Evolutionary conservation across 2,329 filamentous ascomycete species (phyloP).

Genomic region (Chaetomiaceae sp.): DNA sequence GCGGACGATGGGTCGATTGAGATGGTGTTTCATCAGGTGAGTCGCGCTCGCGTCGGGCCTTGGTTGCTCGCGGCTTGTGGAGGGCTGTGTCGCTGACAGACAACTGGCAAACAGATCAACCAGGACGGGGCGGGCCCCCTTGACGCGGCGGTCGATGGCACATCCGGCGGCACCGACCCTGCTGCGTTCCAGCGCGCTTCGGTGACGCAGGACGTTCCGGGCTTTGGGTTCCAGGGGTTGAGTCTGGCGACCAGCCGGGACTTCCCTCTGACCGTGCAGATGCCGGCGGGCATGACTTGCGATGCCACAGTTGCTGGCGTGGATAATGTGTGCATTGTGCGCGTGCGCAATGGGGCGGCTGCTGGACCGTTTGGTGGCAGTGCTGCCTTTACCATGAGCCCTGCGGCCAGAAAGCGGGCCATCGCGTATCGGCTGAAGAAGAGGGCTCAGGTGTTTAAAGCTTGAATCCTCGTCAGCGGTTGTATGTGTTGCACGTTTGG

Average conservation of each 20-base stretch:
- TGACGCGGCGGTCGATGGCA: constrained; percentile 55
- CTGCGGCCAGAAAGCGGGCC: constrained; percentile 56
- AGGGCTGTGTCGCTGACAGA: neutral
- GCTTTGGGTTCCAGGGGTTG: constrained; percentile 51
- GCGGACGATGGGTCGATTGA: constrained; percentile 56
- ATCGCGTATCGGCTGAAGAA: constrained; percentile 48
- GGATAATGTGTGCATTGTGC: constrained; percentile 60
- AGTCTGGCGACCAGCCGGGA: constrained; percentile 58
- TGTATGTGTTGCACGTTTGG: too few relatives aligned
- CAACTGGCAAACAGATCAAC: constrained; percentile 46
- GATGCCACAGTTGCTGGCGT: constrained; percentile 55
- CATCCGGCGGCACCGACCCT: constrained; percentile 58
- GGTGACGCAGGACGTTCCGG: constrained; percentile 59
- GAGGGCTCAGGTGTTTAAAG: constrained; percentile 25
- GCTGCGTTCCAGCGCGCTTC: constrained; percentile 56
- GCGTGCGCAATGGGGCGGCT: constrained; percentile 57
- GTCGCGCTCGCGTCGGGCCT: neutral
- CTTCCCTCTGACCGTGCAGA: constrained; percentile 60
- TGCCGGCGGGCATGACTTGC: constrained; percentile 66
- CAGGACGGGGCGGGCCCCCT: constrained; percentile 65
- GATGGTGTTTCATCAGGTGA: constrained; percentile 59
- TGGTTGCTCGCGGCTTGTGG: neutral
- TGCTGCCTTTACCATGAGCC: constrained; percentile 59
- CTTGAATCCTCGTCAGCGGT: too few relatives aligned
- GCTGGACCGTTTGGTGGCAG: constrained; percentile 65